A percentile compares a stretch with the other conserved stretches of the same genome.
Evolutionary conservation across 306 rosid genomes (phyloP).

Genomic region (Hippophae gyantsensis): DNA sequence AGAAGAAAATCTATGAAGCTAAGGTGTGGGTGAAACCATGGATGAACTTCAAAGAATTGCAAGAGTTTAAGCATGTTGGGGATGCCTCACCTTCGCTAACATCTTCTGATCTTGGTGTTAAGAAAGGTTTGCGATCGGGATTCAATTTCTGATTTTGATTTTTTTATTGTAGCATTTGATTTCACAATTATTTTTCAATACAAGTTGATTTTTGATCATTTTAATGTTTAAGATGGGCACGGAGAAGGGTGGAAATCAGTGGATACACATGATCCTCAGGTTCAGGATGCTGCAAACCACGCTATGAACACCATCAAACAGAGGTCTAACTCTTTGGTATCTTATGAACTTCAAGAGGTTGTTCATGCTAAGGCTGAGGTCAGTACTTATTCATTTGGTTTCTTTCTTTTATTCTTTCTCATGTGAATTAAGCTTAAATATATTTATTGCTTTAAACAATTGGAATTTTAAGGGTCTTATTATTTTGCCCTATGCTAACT

Average conservation of each 20-base stretch:
- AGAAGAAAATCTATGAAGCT: not conserved
- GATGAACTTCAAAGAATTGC: not conserved
- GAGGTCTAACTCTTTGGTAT: slow-evolving; percentile 62
- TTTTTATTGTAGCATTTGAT: not conserved
- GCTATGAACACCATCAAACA: slow-evolving; percentile 63
- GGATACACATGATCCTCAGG: slow-evolving; percentile 59
- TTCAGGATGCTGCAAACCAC: slow-evolving; percentile 76
- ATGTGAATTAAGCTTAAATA: too few relatives aligned
- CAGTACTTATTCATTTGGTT: slow-evolving; percentile 6
- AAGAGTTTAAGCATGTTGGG: not conserved
- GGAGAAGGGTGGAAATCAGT: slow-evolving; percentile 54
- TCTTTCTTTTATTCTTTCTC: not conserved
- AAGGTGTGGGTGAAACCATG: not conserved
- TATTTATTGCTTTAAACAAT: too few relatives aligned
- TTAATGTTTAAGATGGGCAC: slow-evolving; percentile 38
- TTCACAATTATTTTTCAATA: not conserved
- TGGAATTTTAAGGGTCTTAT: too few relatives aligned
- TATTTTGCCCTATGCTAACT: too few relatives aligned
- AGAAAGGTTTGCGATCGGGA: not conserved
- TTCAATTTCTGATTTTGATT: not conserved
- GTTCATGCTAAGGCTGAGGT: slow-evolving; percentile 84
- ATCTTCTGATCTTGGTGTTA: not conserved
- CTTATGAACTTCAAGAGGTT: slow-evolving; percentile 61
- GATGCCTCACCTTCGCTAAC: not conserved
- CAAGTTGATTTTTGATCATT: not conserved